Evolutionary conservation across 2,329 filamentous ascomycete genomes (phyloP).

Genomic region (Fusarium sp.): DNA sequence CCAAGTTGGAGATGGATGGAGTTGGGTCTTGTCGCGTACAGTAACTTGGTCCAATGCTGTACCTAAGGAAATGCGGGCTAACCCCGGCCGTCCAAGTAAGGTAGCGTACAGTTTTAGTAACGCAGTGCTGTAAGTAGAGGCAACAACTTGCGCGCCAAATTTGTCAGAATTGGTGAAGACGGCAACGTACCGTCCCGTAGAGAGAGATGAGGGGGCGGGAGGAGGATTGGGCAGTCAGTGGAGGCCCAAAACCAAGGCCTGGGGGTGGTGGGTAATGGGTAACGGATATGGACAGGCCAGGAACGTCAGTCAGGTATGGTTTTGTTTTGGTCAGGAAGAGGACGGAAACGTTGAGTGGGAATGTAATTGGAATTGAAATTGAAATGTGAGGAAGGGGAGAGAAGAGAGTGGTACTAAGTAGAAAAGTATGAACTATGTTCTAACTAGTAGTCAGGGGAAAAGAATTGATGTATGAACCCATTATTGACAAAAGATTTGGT

Average conservation of each 20-base stretch:
- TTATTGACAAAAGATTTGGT: slow-evolving; percentile 9
- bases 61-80: slow-evolving; percentile 18
- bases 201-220: slow-evolving; percentile 40
- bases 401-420: neutral
- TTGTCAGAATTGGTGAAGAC: slow-evolving; percentile 9
- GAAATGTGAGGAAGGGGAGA: neutral
- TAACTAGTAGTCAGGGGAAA: slow-evolving; percentile 12
- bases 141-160: slow-evolving; percentile 22
- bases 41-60: slow-evolving; percentile 1
- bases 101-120: neutral
- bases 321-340: slow-evolving; percentile 14
- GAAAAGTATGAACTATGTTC: slow-evolving; percentile 11
- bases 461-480: slow-evolving; percentile 15
- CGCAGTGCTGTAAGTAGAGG: slow-evolving; percentile 7
- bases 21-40: slow-evolving; percentile 36
- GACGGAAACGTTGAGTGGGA: slow-evolving; percentile 20
- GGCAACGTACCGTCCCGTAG: slow-evolving; percentile 8
- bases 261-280: slow-evolving; percentile 34
- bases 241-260: slow-evolving; percentile 49
- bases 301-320: slow-evolving; percentile 2
- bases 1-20: slow-evolving; percentile 45
- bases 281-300: slow-evolving; percentile 4
- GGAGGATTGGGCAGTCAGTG: slow-evolving; percentile 48
- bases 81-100: slow-evolving; percentile 19
- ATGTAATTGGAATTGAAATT: neutral